A percentile compares a stretch with the other conserved stretches of the same genome.
These are phyloP conservation scores for Cotoneaster glaucophyllus DNA, from an alignment of 306 rosid genomes.

Conservation along the genomic window DNA sequence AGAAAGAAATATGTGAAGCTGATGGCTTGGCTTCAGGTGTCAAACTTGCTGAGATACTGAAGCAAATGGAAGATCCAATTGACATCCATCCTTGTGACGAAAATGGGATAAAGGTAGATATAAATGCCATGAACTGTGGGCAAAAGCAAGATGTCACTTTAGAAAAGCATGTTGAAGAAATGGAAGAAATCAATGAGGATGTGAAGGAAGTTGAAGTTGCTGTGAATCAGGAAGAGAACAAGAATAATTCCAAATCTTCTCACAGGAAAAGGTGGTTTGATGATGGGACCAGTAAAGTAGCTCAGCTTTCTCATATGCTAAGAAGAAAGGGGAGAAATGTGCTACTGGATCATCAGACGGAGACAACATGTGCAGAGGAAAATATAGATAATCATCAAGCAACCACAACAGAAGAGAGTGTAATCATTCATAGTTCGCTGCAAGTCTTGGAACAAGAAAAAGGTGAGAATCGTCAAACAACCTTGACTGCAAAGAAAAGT, in stretches of 20 bases:
- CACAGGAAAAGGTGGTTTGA: slow-evolving; percentile 33
- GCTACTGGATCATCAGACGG: slow-evolving; percentile 25
- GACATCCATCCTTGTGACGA: slow-evolving; percentile 16
- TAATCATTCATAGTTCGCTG: slow-evolving; percentile 16
- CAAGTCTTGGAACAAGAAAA: slow-evolving; percentile 38
- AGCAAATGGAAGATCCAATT: slow-evolving; percentile 30
- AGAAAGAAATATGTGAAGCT: slow-evolving; percentile 33
- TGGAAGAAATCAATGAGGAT: slow-evolving; percentile 17
- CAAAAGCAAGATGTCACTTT: slow-evolving; percentile 27
- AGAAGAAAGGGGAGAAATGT: slow-evolving; percentile 7
- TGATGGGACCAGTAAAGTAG: slow-evolving; percentile 21
- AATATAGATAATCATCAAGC: slow-evolving; percentile 19
- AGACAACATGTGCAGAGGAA: slow-evolving; percentile 15
- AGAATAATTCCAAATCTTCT: slow-evolving; percentile 25
- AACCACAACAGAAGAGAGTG: slow-evolving; percentile 31
- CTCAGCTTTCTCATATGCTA: slow-evolving; percentile 7
- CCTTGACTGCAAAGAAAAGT: slow-evolving; percentile 1
- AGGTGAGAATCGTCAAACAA: background rate
- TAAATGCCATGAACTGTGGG: slow-evolving; percentile 22
- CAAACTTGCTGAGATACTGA: slow-evolving; percentile 26
- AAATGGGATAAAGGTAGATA: slow-evolving; percentile 21
- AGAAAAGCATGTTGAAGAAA: slow-evolving; percentile 34
- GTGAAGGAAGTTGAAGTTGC: slow-evolving; percentile 30
- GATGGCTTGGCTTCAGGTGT: slow-evolving; percentile 32
- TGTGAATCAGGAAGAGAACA: slow-evolving; percentile 26